Evolutionary conservation across 2,329 filamentous ascomycete species (phyloP).

Genomic region (Clarireedia paspali): DNA sequence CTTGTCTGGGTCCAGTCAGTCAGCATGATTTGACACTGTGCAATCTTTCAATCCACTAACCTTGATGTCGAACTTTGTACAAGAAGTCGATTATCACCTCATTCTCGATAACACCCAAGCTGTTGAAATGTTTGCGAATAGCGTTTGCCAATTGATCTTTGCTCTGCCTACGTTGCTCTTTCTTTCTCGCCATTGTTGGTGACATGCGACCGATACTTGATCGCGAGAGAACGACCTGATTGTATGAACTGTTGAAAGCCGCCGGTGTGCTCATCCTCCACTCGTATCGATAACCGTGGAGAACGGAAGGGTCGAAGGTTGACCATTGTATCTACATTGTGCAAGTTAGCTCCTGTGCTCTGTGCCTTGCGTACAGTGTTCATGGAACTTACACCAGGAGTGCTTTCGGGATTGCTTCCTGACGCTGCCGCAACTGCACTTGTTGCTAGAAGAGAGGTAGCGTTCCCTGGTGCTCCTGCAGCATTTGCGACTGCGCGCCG

Average conservation of each 20-base stretch:
- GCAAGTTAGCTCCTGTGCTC: slow-evolving; percentile 1
- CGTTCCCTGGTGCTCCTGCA: slow-evolving; percentile 20
- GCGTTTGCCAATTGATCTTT: slow-evolving; percentile 65
- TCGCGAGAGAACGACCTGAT: slow-evolving; percentile 53
- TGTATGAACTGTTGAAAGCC: slow-evolving; percentile 58
- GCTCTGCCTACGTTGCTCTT: slow-evolving; percentile 56
- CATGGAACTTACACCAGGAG: slow-evolving; percentile 22
- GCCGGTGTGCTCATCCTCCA: slow-evolving; percentile 65
- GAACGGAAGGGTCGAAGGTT: slow-evolving; percentile 56
- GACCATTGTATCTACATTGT: slow-evolving; percentile 53
- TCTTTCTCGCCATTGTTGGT: slow-evolving; percentile 65
- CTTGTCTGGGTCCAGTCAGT: slow-evolving; percentile 27
- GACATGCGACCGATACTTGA: slow-evolving; percentile 63
- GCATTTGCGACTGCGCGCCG: slow-evolving; percentile 21
- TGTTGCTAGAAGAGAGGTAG: slow-evolving; percentile 18
- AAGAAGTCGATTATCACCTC: slow-evolving; percentile 63
- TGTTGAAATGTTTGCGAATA: slow-evolving; percentile 79
- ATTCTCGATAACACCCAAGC: slow-evolving; percentile 69
- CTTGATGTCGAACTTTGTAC: slow-evolving; percentile 31
- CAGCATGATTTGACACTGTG: slow-evolving; percentile 8
- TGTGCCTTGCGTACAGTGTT: neutral
- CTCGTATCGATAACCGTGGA: slow-evolving; percentile 69
- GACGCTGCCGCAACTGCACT: slow-evolving; percentile 3
- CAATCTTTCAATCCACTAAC: slow-evolving; percentile 13
- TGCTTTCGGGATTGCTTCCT: slow-evolving; percentile 15